A percentile compares a stretch with the other conserved stretches of the same genome.
These are phyloP conservation scores for Fusarium sp. DNA, from an alignment of 2,329 filamentous ascomycete genomes.

Conservation along the genomic window DNA sequence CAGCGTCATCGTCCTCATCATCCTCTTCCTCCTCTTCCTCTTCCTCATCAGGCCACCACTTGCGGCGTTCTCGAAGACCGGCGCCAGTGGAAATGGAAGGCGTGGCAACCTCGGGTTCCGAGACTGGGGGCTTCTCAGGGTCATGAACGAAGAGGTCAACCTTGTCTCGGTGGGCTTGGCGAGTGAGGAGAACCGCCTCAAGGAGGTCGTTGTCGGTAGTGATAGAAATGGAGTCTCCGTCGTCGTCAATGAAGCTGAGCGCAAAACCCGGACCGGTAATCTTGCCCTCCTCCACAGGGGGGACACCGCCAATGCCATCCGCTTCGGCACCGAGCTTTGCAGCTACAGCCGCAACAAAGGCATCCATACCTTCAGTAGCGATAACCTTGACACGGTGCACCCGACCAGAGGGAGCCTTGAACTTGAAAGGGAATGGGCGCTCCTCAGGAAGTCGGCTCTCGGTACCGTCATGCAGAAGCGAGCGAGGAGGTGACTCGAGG, in stretches of 20 bases:
- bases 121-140: conserved; percentile 86
- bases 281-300: conserved; percentile 82
- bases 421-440: conserved; percentile 95
- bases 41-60: conserved; percentile 69
- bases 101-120: conserved; percentile 63
- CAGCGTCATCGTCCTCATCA: conserved; percentile 63
- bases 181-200: conserved; percentile 88
- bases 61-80: conserved; percentile 64
- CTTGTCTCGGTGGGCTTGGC: conserved; percentile 84
- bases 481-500: conserved; percentile 79
- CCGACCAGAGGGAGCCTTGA: conserved; percentile 95
- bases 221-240: conserved; percentile 96
- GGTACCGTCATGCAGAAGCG: conserved; percentile 62
- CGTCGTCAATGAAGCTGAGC: conserved; percentile 95
- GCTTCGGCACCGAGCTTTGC: conserved; percentile 88
- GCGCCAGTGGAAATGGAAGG: conserved; percentile 62
- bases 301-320: conserved; percentile 84
- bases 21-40: conserved; percentile 65
- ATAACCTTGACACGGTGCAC: conserved; percentile 92
- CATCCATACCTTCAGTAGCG: conserved; percentile 82
- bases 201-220: conserved; percentile 94
- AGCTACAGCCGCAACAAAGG: conserved; percentile 81
- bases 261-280: conserved; percentile 85
- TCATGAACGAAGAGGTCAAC: conserved; percentile 98
- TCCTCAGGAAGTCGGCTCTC: conserved; percentile 73